Percentiles rank a stretch among this genome's conserved stretches.
These are phyloP conservation scores for Fusarium goolgardi DNA, from an alignment of 2,329 filamentous ascomycete species.

Conservation along the genomic window DNA sequence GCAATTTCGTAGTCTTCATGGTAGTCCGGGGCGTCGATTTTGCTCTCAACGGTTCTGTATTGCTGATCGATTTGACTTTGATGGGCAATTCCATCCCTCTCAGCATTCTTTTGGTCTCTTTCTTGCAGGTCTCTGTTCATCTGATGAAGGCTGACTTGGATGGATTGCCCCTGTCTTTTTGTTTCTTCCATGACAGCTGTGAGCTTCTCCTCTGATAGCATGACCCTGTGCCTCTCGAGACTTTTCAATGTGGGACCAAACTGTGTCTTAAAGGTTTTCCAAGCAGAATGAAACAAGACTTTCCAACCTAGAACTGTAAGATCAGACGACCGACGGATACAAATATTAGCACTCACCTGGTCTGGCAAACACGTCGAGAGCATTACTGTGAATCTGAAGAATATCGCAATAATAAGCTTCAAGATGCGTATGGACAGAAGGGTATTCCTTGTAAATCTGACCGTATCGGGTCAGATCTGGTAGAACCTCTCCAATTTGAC, in stretches of 20 bases:
- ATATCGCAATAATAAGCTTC: background rate
- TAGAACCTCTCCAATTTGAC: background rate
- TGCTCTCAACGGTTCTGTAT: background rate
- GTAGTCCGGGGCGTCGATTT: background rate
- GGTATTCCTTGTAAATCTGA: background rate
- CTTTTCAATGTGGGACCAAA: background rate
- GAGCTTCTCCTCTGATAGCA: background rate
- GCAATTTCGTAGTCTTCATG: background rate
- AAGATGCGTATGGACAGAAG: background rate
- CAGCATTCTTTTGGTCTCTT: background rate
- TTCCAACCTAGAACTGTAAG: background rate
- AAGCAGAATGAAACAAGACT: background rate
- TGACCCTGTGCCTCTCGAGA: background rate
- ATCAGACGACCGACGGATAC: fast-evolving
- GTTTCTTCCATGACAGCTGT: background rate
- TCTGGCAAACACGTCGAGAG: background rate
- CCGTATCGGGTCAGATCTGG: background rate
- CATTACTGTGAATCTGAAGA: background rate
- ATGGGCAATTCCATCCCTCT: background rate
- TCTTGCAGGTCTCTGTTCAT: background rate
- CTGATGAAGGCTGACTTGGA: background rate
- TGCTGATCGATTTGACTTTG: background rate
- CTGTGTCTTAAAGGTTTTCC: background rate
- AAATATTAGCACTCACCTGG: background rate
- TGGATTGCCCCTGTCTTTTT: background rate